Base-by-base conservation (phyloP, 257 asterid genomes). In the Nyctanthes arbortristis region DNA sequence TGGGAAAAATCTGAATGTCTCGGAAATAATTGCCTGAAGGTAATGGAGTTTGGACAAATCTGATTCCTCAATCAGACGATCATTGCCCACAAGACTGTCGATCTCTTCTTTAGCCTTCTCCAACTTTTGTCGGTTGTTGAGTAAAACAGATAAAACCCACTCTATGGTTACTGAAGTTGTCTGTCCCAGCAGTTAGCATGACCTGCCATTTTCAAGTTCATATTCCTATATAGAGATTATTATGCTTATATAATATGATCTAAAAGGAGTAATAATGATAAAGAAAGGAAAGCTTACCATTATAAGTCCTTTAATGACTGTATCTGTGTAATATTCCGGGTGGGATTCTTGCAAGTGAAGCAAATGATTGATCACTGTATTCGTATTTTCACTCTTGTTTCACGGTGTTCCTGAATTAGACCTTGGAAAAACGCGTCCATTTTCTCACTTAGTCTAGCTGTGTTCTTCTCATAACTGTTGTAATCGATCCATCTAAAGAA, bases 121-220 rank as follows among this genome's bases (percentile, higher is more conserved):
- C 32, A 85, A 20, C 66, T 71, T 77, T 4, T 78, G 76, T 0
- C 88, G 95, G 71, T 86, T 77, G 74, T 87, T 88, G 12, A 90
- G 85, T 30, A 90, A 64, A 28, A 75, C 80, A 0, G 91, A 72
- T 80, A 88, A 81, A 1, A 89, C 93, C 91, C 95, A 88, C 73
- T 90, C 91, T 4, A 88, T 31, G 1, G 88, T 88, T 61, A 68
- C 82, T 0, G 89, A 39, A 31, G 92, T 73, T 1, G 72, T 85
- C 86, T 9, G 84, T 79, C 10, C 95, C 89, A 0, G 82, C 91
- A 0, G 77, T 55, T 62, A 88, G 37, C 87, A 85, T 79, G 33
- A 79, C 74, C 88, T 84, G 71, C 18, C 27, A 33, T 45, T 58
- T 37, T n/a, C 13, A 29, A 65, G 33, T 64, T 54, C 45, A 29